Base-by-base conservation (phyloP, 2,329 filamentous ascomycete species). In the Diaporthe sp. region DNA sequence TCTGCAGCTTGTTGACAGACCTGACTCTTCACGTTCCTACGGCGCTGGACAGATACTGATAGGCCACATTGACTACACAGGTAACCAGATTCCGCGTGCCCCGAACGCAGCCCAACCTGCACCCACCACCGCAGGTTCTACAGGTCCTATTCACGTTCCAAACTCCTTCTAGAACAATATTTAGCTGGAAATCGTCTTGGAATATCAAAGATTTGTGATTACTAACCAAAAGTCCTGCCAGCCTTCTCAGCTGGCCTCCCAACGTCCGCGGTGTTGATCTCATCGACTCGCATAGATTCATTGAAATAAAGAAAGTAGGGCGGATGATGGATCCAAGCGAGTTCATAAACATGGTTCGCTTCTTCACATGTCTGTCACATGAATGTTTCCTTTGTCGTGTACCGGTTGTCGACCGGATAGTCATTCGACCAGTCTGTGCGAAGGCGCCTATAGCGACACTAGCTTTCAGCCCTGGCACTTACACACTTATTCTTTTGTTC, bases 351-450 rank as follows among this genome's bases (percentile, higher is more conserved):
- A 3, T 12, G 31, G 7, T 6, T 25, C 13, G 2, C 4, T 4
- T 15, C n/a, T 39, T 70, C 65, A 70, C 65, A 55, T 70, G 65
- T 42, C 49, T 31, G 17, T 70, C 34, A 70, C 65, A 70, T 70
- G 65, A 25, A 31, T 10, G 1, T 20, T 10, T 53, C 42, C 22
- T 68, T 53, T 68, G 65, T 68, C n/a, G 13, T 20, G 31, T 20
- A 17, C 22, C 20, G 12, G 10, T 39, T 10, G 31, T 53, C 44
- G 22, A 51, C 44, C 2, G 10, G 22, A 12, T 53, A 51, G 65
- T 28, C 34, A 10, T 2, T 34, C n/a, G 15, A 70, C 65, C 65
- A 51, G 65, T 70, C 65, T 42, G 47, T 70, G 65, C 49, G 8
- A 70, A 22, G 31, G 49, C 49, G 47, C 34, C n/a, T 15, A 70